These are phyloP conservation scores for Phoma sp. DNA, from an alignment of 2,329 filamentous ascomycete species.

Conservation along the genomic window DNA sequence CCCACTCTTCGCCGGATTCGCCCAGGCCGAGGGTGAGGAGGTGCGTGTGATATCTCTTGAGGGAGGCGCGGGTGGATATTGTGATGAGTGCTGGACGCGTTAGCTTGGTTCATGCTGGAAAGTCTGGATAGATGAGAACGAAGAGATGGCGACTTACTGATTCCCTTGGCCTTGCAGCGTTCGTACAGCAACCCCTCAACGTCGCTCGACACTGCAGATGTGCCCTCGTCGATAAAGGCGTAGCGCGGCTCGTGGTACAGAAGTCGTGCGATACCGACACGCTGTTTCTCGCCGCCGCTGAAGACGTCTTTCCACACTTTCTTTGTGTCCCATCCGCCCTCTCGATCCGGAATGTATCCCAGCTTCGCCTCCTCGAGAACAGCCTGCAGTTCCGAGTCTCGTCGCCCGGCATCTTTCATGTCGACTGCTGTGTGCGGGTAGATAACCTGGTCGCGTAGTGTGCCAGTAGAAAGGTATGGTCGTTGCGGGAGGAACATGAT, in stretches of 20 bases:
- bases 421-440: conserved; percentile 95
- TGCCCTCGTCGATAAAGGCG: conserved; percentile 94
- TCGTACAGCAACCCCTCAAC: conserved; percentile 95
- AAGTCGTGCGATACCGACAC: conserved; percentile 87
- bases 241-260: conserved; percentile 95
- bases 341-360: conserved; percentile 87
- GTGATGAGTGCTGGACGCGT: conserved; percentile 77
- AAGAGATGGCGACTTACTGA: conserved; percentile 69
- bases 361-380: conserved; percentile 84
- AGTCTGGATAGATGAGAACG: neutral
- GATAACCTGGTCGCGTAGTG: conserved; percentile 94
- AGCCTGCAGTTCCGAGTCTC: conserved; percentile 77
- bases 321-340: conserved; percentile 94
- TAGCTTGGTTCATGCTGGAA: neutral
- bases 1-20: conserved; percentile 84
- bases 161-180: conserved; percentile 88
- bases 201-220: conserved; percentile 90
- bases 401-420: conserved; percentile 82
- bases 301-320: conserved; percentile 99
- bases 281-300: conserved; percentile 96
- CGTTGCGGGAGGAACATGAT: conserved; percentile 99
- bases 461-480: conserved; percentile 90
- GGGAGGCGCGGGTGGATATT: conserved; percentile 89
- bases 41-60: conserved; percentile 95
- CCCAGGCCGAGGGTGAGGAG: conserved; percentile 86